Conservation (phyloP, 805 yeast genomes). For the Jamesozyma lodderae region DNA sequence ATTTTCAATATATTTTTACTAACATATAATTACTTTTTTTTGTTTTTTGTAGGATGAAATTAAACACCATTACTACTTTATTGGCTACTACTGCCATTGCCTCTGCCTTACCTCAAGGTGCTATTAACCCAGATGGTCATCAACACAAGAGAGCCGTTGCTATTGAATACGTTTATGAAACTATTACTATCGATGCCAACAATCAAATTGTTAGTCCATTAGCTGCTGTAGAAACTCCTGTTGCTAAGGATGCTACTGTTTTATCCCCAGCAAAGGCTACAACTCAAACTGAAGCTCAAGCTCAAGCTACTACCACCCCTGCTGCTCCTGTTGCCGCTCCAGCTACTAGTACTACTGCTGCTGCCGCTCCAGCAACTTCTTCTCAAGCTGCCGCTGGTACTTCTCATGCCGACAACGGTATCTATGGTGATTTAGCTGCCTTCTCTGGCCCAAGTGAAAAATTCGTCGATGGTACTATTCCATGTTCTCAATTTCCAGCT, state of each 20-base stretch:
- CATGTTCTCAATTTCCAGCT: conserved; percentile 58
- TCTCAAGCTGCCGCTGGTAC: conserved; percentile 1
- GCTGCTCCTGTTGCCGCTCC: conserved; percentile 1
- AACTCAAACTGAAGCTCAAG: not conserved
- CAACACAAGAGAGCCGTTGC: conserved; percentile 46
- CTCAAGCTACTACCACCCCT: conserved; percentile 2
- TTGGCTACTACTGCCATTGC: conserved; percentile 22
- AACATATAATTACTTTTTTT: not conserved
- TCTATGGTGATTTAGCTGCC: conserved; percentile 50
- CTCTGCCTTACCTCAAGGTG: conserved; percentile 35
- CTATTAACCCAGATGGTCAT: conserved; percentile 26
- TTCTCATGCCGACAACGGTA: conserved; percentile 20
- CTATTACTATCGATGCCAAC: conserved; percentile 47
- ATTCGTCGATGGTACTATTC: conserved; percentile 60
- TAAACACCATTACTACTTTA: conserved; percentile 20
- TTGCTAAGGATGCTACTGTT: not conserved
- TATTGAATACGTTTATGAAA: conserved; percentile 43
- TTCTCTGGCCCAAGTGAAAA: conserved; percentile 43
- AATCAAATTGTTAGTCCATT: conserved; percentile 44
- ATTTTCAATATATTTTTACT: no score
- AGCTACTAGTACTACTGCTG: conserved; percentile 1
- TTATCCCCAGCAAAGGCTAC: not conserved
- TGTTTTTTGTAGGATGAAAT: conserved; percentile 20
- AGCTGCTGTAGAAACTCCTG: conserved; percentile 1
- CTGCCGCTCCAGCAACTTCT: conserved; percentile 3